Base-by-base conservation (phyloP, 768 basidiomycete genomes). In the Phaeotremella fagi region DNA sequence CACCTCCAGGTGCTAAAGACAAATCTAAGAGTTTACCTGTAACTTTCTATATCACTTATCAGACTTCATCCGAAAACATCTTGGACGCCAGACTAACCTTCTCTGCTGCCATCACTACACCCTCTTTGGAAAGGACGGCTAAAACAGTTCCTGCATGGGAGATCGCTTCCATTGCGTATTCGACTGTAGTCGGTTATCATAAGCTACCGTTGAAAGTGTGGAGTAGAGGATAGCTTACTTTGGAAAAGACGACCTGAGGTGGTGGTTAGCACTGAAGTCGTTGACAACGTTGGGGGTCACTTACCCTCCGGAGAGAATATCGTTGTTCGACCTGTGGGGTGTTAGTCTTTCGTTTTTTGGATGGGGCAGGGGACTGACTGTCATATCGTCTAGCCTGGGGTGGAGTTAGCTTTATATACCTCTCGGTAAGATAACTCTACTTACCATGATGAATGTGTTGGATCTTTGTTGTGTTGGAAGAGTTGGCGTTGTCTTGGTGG, bases 111-210 rank as follows among this genome's bases (percentile, higher is more conserved):
- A 76, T 64, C 1, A 74, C 75, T 14, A 75, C 71, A 28, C 75
- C 75, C 52, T 76, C 75, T 50, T 74, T 73, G 2, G 69, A 68
- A 26, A 75, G 47, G 45, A 74, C 68, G 18, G 70, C 70, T 33
- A 72, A 55, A 24, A 73, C 71, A 0, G 72, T 88, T 49, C 89
- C 89, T 18, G 90, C 90, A 68, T 91, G 87, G 25, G 91, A 95
- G 80, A 98, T 97, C 54, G 91, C 90, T 74, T 98, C 95, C 90
- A 98, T 95, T 38, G 94, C 94, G 82, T 99, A 99, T 79, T 99
- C 94, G 79, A 98, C 94, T 94, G 22, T 6, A n/a, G n/a, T 14
- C 9, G 25, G 11, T 15, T 0, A n/a, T 15, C 1, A 15, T 35
- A 57, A 49, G 75, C 85, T 75, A 70, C 91, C 91, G 90, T 80